Percentiles rank a stretch among this genome's conserved stretches.
These are phyloP conservation scores for Penicillium sumatraense DNA, from an alignment of 2,329 filamentous ascomycete species.

Conservation along the genomic window DNA sequence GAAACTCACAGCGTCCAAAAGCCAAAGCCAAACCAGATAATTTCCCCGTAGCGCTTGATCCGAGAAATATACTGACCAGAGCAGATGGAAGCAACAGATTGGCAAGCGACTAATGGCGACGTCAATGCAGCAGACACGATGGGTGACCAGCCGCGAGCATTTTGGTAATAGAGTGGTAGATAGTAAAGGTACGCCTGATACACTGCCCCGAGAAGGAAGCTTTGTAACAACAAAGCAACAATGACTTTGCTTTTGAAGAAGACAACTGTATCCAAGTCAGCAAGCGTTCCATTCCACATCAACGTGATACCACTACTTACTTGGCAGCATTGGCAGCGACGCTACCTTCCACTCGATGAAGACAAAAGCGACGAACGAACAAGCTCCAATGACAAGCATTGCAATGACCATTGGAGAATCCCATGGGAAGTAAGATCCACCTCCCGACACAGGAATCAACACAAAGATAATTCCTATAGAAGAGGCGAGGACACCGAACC, in stretches of 20 bases:
- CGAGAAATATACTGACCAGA: slow-evolving; percentile 64
- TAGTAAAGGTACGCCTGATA: slow-evolving; percentile 67
- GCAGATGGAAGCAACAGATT: slow-evolving; percentile 43
- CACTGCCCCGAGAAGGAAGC: slow-evolving; percentile 63
- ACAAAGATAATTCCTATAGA: slow-evolving; percentile 63
- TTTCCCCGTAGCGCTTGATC: slow-evolving; percentile 61
- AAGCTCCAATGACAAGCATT: slow-evolving; percentile 59
- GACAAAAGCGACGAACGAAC: slow-evolving; percentile 55
- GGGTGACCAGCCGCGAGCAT: slow-evolving; percentile 53
- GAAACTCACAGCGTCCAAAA: slow-evolving; percentile 54
- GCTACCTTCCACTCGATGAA: slow-evolving; percentile 62
- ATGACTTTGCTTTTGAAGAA: slow-evolving; percentile 62
- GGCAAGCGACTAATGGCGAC: slow-evolving; percentile 54
- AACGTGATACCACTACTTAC: slow-evolving; percentile 19
- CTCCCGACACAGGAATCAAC: slow-evolving; percentile 67
- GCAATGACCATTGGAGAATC: slow-evolving; percentile 61
- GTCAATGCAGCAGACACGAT: slow-evolving; percentile 57
- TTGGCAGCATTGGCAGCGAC: slow-evolving; percentile 62
- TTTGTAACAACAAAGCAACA: slow-evolving; percentile 60
- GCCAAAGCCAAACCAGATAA: slow-evolving; percentile 57
- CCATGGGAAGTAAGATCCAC: slow-evolving; percentile 62
- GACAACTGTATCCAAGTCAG: slow-evolving; percentile 31
- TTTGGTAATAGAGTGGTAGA: slow-evolving; percentile 66
- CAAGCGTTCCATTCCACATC: slow-evolving; percentile 3
- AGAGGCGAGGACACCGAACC: slow-evolving; percentile 59